A percentile compares a stretch with the other conserved stretches of the same genome.
Conservation (phyloP, 2,329 filamentous ascomycete genomes). For the Helminthosporium solani region DNA sequence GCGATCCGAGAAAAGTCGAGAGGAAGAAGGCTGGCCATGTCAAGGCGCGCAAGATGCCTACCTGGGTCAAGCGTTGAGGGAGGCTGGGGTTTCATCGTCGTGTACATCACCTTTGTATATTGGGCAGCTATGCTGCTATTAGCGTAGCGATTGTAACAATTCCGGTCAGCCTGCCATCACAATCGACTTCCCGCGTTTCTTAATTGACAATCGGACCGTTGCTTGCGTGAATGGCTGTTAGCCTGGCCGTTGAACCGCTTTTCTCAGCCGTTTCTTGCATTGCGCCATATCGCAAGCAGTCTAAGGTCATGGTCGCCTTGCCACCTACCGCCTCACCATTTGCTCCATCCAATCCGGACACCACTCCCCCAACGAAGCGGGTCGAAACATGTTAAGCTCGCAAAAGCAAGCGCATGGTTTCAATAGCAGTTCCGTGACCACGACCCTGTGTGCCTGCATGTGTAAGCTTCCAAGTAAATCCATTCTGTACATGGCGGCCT, state of each 20-base stretch:
- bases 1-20: slow-evolving; percentile 88
- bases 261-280: no score
- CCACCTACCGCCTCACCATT: no score
- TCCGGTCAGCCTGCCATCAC: not conserved
- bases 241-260: no score
- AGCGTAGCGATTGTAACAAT: not conserved
- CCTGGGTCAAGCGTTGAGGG: slow-evolving; percentile 84
- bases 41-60: slow-evolving; percentile 96
- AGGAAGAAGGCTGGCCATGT: slow-evolving; percentile 96
- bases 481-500: no score
- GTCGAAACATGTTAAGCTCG: not conserved
- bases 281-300: no score
- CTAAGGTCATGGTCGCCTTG: no score
- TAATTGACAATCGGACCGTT: not conserved
- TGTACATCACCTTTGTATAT: slow-evolving; percentile 23
- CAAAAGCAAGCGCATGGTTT: not conserved
- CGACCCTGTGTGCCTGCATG: not conserved
- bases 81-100: slow-evolving; percentile 15
- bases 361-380: not conserved
- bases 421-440: not conserved
- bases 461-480: no score
- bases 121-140: slow-evolving; percentile 12
- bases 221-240: not conserved
- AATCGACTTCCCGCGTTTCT: not conserved
- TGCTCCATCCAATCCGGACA: no score